Percentiles rank a stretch among this genome's conserved stretches.
Evolutionary conservation across 2,329 filamentous ascomycete genomes (phyloP).

Genomic region (Teratosphaeria epicoccoides): DNA sequence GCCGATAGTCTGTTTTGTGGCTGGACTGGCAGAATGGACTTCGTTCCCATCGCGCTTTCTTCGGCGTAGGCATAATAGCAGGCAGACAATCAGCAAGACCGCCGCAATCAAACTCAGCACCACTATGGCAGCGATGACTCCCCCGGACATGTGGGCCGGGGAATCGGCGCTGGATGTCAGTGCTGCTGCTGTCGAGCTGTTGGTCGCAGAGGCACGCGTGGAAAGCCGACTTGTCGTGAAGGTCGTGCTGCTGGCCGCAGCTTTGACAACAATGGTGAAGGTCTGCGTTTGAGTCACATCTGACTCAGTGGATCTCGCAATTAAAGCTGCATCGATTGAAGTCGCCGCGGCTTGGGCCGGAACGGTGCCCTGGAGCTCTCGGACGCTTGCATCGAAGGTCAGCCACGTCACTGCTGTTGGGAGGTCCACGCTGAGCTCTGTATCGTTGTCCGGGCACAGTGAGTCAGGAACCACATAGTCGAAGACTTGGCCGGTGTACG

Average conservation of each 20-base stretch:
- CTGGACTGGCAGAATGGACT: constrained; percentile 8
- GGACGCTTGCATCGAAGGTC: constrained; percentile 35
- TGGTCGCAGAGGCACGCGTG: constrained; percentile 1
- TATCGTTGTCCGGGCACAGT: constrained; percentile 31
- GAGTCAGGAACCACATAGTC: constrained; percentile 36
- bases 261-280: constrained; percentile 33
- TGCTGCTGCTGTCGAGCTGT: constrained; percentile 7
- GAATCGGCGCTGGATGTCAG: constrained; percentile 1
- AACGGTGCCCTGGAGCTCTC: constrained; percentile 40
- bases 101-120: constrained; percentile 21
- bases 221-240: constrained; percentile 7
- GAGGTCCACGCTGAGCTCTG: constrained; percentile 36
- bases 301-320: constrained; percentile 24
- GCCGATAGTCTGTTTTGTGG: constrained; percentile 29
- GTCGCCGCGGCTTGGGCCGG: constrained; percentile 31
- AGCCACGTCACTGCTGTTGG: constrained; percentile 38
- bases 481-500: constrained; percentile 41
- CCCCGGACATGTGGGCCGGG: constrained; percentile 7
- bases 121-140: constrained; percentile 26
- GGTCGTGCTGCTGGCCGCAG: constrained; percentile 4
- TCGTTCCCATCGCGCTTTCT: constrained; percentile 11
- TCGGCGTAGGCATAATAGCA: constrained; percentile 19
- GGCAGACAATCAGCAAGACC: constrained; percentile 12
- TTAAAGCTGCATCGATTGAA: constrained; percentile 34
- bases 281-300: constrained; percentile 29